Conservation (phyloP, 2,329 filamentous ascomycete genomes). For the Botrytis medusae region DNA sequence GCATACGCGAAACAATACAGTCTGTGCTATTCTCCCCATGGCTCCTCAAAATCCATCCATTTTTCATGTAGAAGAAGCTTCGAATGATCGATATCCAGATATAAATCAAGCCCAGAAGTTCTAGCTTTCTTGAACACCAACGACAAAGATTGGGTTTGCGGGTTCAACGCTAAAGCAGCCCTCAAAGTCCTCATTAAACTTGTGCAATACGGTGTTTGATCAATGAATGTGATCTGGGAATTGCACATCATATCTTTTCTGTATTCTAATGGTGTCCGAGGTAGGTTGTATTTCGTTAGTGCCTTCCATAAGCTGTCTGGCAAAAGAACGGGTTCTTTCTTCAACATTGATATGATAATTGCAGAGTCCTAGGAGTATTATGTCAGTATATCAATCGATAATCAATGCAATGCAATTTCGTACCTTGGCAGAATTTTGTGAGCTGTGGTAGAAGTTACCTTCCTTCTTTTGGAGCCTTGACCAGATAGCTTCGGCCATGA, state of each 20-base stretch:
- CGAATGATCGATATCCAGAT: slow-evolving; percentile 1
- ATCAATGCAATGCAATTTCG: not conserved
- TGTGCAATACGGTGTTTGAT: slow-evolving; percentile 25
- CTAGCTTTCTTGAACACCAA: slow-evolving; percentile 31
- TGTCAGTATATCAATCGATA: not conserved
- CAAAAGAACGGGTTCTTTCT: slow-evolving; percentile 22
- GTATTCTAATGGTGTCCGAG: slow-evolving; percentile 22
- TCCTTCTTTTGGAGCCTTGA: slow-evolving; percentile 15
- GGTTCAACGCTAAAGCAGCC: slow-evolving; percentile 30
- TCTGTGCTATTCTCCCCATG: slow-evolving; percentile 19
- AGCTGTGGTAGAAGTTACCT: slow-evolving; percentile 24
- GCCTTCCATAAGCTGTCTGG: slow-evolving; percentile 23
- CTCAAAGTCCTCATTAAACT: slow-evolving; percentile 27
- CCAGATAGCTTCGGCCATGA: slow-evolving; percentile 29
- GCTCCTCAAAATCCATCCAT: slow-evolving; percentile 31
- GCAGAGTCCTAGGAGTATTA: slow-evolving; percentile 19
- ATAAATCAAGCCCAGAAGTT: slow-evolving; percentile 27
- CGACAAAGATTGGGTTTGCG: slow-evolving; percentile 21
- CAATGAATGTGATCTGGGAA: slow-evolving; percentile 18
- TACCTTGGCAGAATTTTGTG: slow-evolving; percentile 21
- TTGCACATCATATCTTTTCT: slow-evolving; percentile 24
- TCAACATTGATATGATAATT: slow-evolving; percentile 24
- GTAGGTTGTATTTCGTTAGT: slow-evolving; percentile 15
- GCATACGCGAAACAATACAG: slow-evolving; percentile 12
- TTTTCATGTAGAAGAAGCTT: slow-evolving; percentile 34